These are phyloP conservation scores for Coemansia sp. DNA, from an alignment of 192 early-diverging fungal species.

Conservation along the genomic window DNA sequence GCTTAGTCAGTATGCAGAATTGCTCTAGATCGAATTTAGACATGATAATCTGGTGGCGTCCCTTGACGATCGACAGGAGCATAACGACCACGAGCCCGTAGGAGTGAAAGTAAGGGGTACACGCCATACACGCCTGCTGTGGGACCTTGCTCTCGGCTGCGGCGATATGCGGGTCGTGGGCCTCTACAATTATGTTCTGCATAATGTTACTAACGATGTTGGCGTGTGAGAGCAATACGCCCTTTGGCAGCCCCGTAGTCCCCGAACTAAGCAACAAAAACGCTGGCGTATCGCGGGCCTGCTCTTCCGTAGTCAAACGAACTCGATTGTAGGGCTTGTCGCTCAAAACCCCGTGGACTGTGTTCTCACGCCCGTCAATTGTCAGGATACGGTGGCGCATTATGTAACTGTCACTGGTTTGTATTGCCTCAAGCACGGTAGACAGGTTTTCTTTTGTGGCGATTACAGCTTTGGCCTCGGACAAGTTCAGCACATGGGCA, in stretches of 20 bases:
- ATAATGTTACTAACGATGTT: slow-evolving; percentile 70
- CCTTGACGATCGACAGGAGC: slow-evolving; percentile 38
- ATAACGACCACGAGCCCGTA: slow-evolving; percentile 64
- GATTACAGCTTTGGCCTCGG: slow-evolving; percentile 69
- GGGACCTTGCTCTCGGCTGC: slow-evolving; percentile 7
- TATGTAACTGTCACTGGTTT: slow-evolving; percentile 13
- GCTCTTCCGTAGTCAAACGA: slow-evolving; percentile 16
- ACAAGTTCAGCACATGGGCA: slow-evolving; percentile 72
- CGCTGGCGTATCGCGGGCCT: slow-evolving; percentile 29
- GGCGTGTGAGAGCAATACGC: slow-evolving; percentile 77
- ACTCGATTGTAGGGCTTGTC: slow-evolving; percentile 29
- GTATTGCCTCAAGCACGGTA: slow-evolving; percentile 24
- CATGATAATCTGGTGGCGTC: slow-evolving; percentile 68
- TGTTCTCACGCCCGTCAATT: slow-evolving; percentile 23
- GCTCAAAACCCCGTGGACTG: slow-evolving; percentile 12
- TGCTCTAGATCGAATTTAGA: slow-evolving; percentile 70
- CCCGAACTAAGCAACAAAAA: slow-evolving; percentile 55
- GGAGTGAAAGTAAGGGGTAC: slow-evolving; percentile 74
- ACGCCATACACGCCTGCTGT: slow-evolving; percentile 17
- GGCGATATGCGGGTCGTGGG: background rate
- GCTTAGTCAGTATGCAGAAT: slow-evolving; percentile 67
- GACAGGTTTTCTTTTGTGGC: slow-evolving; percentile 41
- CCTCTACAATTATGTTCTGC: slow-evolving; percentile 34
- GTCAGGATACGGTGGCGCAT: slow-evolving; percentile 35
- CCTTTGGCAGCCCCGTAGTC: slow-evolving; percentile 71